phyloP scores from a whole-genome alignment of 73 alveolate genomes.

The Tetrahymena elliotti region DNA sequence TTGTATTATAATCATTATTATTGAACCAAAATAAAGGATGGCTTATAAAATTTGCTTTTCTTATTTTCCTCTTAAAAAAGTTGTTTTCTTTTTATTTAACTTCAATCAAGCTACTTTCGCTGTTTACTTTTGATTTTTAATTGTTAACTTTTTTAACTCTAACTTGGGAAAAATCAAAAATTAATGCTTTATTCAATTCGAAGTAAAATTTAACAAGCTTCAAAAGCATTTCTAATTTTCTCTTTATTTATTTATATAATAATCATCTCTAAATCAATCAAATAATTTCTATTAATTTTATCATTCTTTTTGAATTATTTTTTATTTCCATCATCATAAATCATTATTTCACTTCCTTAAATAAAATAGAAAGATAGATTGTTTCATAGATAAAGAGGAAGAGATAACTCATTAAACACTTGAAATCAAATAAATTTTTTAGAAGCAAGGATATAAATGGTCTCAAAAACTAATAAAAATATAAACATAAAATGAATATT shows the following conservation, averaged over 20 bases:
- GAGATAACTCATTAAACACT: background rate
- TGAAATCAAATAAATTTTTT: too few species aligned
- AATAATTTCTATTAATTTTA: too few species aligned
- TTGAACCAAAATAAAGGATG: background rate
- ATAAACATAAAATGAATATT: too few species aligned
- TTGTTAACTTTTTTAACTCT: background rate
- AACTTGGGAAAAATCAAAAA: background rate
- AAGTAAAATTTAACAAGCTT: too few species aligned
- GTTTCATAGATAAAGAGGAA: too few species aligned
- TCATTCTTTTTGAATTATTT: background rate
- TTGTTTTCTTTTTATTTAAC: background rate
- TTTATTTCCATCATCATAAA: too few species aligned
- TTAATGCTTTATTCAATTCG: background rate
- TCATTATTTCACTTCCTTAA: background rate
- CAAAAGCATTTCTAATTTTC: background rate
- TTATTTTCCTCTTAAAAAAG: background rate
- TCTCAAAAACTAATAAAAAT: too few species aligned
- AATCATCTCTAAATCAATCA: background rate
- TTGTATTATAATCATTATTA: too few species aligned
- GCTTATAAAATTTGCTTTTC: background rate
- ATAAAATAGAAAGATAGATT: too few species aligned
- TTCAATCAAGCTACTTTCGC: background rate
- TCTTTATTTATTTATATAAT: too few species aligned
- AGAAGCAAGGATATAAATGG: background rate
- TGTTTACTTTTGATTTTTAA: background rate